phyloP scores from a whole-genome alignment of 2,329 filamentous ascomycete species.

The Alternaria sp. region DNA sequence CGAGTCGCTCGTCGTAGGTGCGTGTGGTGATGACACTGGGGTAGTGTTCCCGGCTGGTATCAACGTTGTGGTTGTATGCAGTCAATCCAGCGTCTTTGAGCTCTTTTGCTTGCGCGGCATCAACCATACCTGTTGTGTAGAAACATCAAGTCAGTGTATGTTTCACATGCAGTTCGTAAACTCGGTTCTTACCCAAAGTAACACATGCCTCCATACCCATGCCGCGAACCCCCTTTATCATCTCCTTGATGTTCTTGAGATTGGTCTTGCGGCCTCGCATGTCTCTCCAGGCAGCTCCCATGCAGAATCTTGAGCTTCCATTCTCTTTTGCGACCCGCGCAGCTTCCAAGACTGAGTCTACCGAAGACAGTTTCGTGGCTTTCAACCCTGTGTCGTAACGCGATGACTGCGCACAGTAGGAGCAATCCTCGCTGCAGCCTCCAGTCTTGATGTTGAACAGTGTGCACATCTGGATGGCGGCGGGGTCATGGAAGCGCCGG shows the following conservation, averaged over 20 bases:
- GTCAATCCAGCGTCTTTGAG: slow-evolving; percentile 84
- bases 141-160: neutral
- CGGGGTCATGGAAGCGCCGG: slow-evolving; percentile 82
- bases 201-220: slow-evolving; percentile 93
- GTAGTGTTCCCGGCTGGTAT: slow-evolving; percentile 89
- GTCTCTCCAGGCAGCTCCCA: slow-evolving; percentile 93
- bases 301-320: slow-evolving; percentile 90
- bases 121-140: slow-evolving; percentile 37
- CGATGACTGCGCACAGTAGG: slow-evolving; percentile 89
- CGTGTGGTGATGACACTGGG: slow-evolving; percentile 85
- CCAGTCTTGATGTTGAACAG: slow-evolving; percentile 97
- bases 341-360: slow-evolving; percentile 80
- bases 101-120: slow-evolving; percentile 78
- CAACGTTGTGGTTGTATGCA: slow-evolving; percentile 93
- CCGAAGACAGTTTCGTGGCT: slow-evolving; percentile 78
- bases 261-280: slow-evolving; percentile 89
- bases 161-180: neutral
- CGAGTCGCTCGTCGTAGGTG: slow-evolving; percentile 83
- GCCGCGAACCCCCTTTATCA: slow-evolving; percentile 80
- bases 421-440: slow-evolving; percentile 90
- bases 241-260: slow-evolving; percentile 81
- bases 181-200: slow-evolving; percentile 84
- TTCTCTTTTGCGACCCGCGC: slow-evolving; percentile 80
- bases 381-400: slow-evolving; percentile 79
- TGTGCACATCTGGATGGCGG: slow-evolving; percentile 88